phyloP scores from a whole-genome alignment of 176 grass and related monocot species.

The Oryza brachyantha region DNA sequence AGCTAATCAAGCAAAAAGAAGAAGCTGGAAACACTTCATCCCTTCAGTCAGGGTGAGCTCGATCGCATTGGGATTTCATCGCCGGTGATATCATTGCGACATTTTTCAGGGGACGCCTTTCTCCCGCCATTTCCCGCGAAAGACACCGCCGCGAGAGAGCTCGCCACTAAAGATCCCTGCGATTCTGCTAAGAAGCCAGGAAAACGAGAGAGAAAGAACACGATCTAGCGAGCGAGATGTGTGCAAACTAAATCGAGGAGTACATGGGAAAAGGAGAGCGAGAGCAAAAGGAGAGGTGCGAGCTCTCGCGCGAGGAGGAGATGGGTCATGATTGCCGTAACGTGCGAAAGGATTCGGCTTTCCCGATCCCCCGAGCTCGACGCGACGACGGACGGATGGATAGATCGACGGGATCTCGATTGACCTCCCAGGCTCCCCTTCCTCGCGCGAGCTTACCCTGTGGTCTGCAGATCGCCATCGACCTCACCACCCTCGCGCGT shows the following conservation, averaged over 20 bases:
- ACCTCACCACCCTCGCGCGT: neutral
- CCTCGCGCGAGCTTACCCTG: neutral
- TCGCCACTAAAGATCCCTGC: neutral
- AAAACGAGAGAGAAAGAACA: neutral
- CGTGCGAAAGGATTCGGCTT: slow-evolving; percentile 44
- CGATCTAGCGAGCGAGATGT: neutral
- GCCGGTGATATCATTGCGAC: neutral
- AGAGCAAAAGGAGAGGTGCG: slow-evolving; percentile 13
- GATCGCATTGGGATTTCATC: neutral
- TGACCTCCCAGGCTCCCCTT: neutral
- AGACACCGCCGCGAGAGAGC: slow-evolving; percentile 18
- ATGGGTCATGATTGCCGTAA: slow-evolving; percentile 48
- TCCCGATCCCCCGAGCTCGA: slow-evolving; percentile 43
- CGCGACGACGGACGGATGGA: slow-evolving; percentile 5
- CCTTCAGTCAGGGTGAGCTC: neutral
- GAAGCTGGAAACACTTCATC: neutral
- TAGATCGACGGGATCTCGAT: too few species aligned
- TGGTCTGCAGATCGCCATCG: neutral
- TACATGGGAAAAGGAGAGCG: neutral
- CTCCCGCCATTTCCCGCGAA: slow-evolving; percentile 33
- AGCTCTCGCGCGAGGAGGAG: neutral
- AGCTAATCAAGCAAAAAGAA: neutral
- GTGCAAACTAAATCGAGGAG: neutral
- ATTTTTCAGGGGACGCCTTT: slow-evolving; percentile 8
- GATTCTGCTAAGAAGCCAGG: neutral